Conservation (phyloP, 2,329 filamentous ascomycete genomes). For the Xylariaceae sp. region DNA sequence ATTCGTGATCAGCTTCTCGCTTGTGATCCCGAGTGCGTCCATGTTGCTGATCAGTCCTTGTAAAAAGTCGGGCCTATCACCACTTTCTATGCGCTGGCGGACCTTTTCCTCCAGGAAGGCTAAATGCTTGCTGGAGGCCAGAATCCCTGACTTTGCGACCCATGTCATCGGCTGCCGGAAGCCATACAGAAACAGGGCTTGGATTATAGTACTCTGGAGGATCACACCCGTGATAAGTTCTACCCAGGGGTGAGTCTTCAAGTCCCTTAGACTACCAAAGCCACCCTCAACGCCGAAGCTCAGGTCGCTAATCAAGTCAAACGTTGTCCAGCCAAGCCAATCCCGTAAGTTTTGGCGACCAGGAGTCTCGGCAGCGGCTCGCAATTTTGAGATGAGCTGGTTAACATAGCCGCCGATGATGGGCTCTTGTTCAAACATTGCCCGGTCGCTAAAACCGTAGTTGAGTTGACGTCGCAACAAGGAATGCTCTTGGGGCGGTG, state of each 20-base stretch:
- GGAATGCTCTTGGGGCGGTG: slow-evolving; percentile 6
- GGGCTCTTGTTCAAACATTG: slow-evolving; percentile 23
- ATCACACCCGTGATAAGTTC: background rate
- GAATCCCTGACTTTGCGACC: background rate
- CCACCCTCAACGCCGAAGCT: slow-evolving; percentile 15
- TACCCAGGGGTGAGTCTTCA: slow-evolving; percentile 20
- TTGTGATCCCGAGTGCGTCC: background rate
- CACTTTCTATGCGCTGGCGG: background rate
- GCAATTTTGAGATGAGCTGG: slow-evolving; percentile 18
- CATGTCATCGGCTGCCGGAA: background rate
- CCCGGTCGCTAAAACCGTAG: slow-evolving; percentile 22
- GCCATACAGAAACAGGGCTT: background rate
- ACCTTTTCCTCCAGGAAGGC: slow-evolving; percentile 3
- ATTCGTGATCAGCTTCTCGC: background rate
- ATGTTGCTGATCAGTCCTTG: slow-evolving; percentile 11
- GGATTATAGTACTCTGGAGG: background rate
- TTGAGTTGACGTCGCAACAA: slow-evolving; percentile 16
- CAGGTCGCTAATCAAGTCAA: slow-evolving; percentile 26
- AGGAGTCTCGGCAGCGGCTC: background rate
- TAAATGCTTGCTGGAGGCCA: background rate
- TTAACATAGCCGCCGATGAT: slow-evolving; percentile 23
- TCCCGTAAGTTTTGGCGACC: slow-evolving; percentile 10
- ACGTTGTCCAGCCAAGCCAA: slow-evolving; percentile 23
- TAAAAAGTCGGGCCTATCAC: slow-evolving; percentile 13
- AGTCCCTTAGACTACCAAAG: slow-evolving; percentile 20